Evolutionary conservation across 331 rosid species (phyloP).

Genomic region (Quercus tomentella): DNA sequence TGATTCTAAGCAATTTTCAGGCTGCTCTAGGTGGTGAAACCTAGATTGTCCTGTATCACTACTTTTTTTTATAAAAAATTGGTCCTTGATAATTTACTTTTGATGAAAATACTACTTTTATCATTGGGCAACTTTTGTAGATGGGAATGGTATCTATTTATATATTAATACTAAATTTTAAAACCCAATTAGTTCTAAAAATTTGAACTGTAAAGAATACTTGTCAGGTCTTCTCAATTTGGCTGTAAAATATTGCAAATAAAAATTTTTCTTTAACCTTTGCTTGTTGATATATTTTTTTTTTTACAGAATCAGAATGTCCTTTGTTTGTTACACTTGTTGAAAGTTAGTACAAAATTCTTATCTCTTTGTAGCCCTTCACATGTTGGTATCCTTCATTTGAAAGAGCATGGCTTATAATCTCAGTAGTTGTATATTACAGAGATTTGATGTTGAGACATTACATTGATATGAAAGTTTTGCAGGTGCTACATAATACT

Average conservation of each 20-base stretch:
- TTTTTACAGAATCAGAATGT: not conserved
- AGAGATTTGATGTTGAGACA: not conserved
- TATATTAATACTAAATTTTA: no score
- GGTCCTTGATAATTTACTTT: no score
- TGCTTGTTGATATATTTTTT: not conserved
- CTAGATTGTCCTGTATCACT: no score
- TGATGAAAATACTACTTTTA: no score
- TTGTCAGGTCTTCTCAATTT: not conserved
- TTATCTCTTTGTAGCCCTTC: not conserved
- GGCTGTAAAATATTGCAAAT: no score
- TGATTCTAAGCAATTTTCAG: no score
- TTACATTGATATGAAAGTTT: not conserved
- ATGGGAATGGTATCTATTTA: no score
- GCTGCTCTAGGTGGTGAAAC: no score
- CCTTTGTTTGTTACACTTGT: not conserved
- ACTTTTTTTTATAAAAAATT: no score
- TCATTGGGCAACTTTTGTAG: no score
- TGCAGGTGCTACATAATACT: no score
- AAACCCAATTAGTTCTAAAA: no score
- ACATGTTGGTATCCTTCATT: not conserved
- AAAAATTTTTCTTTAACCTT: not conserved
- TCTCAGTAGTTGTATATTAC: not conserved
- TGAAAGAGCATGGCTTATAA: not conserved
- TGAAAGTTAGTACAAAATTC: not conserved
- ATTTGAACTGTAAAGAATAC: not conserved